Evolutionary conservation across 768 basidiomycete genomes (phyloP), one percentile per base, ranked within the genome.

Genomic region (Dictyophora rubrovolvata): DNA sequence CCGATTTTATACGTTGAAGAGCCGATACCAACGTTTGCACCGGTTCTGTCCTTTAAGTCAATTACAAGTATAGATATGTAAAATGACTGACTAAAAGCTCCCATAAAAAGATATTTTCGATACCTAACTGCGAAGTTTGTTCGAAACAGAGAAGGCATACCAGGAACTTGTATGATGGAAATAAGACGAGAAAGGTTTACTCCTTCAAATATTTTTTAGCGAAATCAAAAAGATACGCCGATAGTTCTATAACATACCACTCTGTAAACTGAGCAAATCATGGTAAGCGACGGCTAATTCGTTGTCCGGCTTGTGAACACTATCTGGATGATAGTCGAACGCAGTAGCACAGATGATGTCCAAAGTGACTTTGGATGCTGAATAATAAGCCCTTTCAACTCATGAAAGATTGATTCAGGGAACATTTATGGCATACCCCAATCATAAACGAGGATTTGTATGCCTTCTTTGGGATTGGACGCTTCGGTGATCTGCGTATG

Each of bases 271-370:
- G 28, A 77, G 62, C 3, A 79, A 65, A 1, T 70, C 64, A 48
- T 79, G 75, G 59, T 77, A 80, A 7, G 79, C 78, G 34, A 72
- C 69, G 9, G 77, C 74, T 17, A 80, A 70, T 56, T 76, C 76
- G 56, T 78, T 78, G 56, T 75, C 65, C 0, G 78, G 75, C 59
- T 78, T 69, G 62, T 72, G 73, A 12, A 80, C 67, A 1, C 75
- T 74, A 61, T 79, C 74, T 7, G 77, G 61, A 37, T 69, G 66
- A 64, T 80, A 80, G 12, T 76, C 77, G 55, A 80, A 79, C 0
- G 77, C 77, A 10, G 79, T 76, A 7, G 71, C 70, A 66, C 77
- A 79, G 49, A 80, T 79, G 56, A 80, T 77, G 62, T 80, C 79
- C 8, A 81, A 71, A 0, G 79, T 79, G 0, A 74, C 76, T 68